These are phyloP conservation scores for Ceriops decandra DNA, from an alignment of 345 rosid genomes.

Conservation along the genomic window DNA sequence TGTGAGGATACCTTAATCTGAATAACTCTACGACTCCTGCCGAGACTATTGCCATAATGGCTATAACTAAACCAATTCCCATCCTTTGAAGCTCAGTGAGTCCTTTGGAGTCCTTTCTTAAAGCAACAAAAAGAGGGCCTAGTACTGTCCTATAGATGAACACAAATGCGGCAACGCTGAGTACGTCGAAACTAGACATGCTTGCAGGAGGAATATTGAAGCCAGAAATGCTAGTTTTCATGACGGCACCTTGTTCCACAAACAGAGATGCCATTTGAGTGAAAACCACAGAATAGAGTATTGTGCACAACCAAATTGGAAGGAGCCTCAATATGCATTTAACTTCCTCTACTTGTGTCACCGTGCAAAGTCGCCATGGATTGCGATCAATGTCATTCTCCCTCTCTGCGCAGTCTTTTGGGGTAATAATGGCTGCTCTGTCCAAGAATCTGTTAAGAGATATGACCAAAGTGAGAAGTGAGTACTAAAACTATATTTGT, in stretches of 20 bases:
- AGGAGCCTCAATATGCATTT: slow-evolving; percentile 29
- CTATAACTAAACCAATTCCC: slow-evolving; percentile 29
- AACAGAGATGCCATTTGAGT: slow-evolving; percentile 34
- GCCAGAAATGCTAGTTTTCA: slow-evolving; percentile 19
- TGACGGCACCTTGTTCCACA: slow-evolving; percentile 32
- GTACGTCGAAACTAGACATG: slow-evolving; percentile 30
- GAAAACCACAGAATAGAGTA: slow-evolving; percentile 29
- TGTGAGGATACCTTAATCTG: slow-evolving; percentile 16
- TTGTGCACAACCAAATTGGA: slow-evolving; percentile 35
- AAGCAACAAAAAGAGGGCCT: slow-evolving; percentile 18
- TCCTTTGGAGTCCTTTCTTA: slow-evolving; percentile 14
- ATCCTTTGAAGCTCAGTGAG: slow-evolving; percentile 32
- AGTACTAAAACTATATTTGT: too few species aligned
- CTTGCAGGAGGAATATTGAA: slow-evolving; percentile 30
- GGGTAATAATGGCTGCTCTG: slow-evolving; percentile 19
- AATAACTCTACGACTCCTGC: slow-evolving; percentile 28
- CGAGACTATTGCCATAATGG: slow-evolving; percentile 22
- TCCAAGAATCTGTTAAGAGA: slow-evolving; percentile 20
- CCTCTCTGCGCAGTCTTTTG: neutral
- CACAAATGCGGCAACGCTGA: slow-evolving; percentile 23
- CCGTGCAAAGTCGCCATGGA: slow-evolving; percentile 25
- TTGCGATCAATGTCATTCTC: neutral
- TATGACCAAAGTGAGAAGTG: neutral
- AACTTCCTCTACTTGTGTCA: slow-evolving; percentile 30
- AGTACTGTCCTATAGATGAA: slow-evolving; percentile 21